Conservation (phyloP, 1,139 yeast species). For the Suhomyces guaymorum region DNA sequence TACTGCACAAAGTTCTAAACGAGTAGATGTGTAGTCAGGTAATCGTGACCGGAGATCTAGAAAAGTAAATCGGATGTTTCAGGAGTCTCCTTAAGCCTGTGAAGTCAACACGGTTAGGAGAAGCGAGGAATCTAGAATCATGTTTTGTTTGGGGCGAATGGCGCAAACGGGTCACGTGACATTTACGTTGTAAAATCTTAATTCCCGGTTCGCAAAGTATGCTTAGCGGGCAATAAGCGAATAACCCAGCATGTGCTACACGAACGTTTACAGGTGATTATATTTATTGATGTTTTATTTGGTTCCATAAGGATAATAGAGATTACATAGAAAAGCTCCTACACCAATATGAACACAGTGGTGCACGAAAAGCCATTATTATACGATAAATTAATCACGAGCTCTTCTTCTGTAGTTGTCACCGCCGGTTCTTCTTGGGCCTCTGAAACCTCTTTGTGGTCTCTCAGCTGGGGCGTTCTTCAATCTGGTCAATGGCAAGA, state of each 20-base stretch:
- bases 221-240: too few species aligned
- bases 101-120: background rate
- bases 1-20: too few species aligned
- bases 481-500: constrained; percentile 98
- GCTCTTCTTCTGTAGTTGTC: constrained; percentile 49
- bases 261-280: constrained; percentile 10
- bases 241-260: too few species aligned
- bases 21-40: too few species aligned
- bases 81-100: background rate
- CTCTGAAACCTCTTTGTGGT: constrained; percentile 54
- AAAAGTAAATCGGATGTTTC: background rate
- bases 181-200: too few species aligned
- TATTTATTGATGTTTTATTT: constrained; percentile 11
- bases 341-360: constrained; percentile 4
- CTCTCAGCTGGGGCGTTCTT: constrained; percentile 90
- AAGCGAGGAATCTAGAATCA: background rate
- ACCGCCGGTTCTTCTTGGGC: constrained; percentile 39
- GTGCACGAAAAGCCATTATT: constrained; percentile 8
- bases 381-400: constrained; percentile 38
- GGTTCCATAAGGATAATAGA: constrained; percentile 9
- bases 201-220: background rate
- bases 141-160: constrained; percentile 1
- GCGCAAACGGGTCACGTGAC: constrained; percentile 1
- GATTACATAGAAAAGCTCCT: constrained; percentile 11
- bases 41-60: too few species aligned